Conservation (phyloP, 768 basidiomycete genomes). For the Podaxis sp. region DNA sequence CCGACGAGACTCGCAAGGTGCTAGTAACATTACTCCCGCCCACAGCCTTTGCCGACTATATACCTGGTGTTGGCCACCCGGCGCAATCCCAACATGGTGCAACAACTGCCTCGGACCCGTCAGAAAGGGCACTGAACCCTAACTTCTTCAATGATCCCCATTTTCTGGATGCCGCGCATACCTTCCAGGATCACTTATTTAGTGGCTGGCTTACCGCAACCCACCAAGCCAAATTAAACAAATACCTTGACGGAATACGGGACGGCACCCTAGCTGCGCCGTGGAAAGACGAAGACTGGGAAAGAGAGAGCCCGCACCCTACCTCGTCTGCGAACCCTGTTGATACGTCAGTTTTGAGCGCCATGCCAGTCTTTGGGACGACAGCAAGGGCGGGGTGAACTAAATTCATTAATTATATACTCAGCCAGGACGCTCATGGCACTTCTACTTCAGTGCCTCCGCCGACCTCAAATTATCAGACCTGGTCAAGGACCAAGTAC, state of each 20-base stretch:
- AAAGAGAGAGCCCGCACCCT: slow-evolving; percentile 30
- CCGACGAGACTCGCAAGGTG: slow-evolving; percentile 31
- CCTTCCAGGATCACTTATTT: slow-evolving; percentile 58
- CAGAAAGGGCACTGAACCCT: slow-evolving; percentile 24
- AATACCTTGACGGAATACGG: slow-evolving; percentile 39
- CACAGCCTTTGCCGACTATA: slow-evolving; percentile 36
- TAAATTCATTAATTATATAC: background rate
- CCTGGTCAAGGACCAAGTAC: slow-evolving; percentile 38
- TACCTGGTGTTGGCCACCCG: slow-evolving; percentile 20
- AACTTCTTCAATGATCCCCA: slow-evolving; percentile 46
- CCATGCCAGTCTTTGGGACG: slow-evolving; percentile 12
- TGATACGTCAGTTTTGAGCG: slow-evolving; percentile 7
- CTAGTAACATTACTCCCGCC: slow-evolving; percentile 40
- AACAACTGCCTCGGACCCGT: slow-evolving; percentile 7
- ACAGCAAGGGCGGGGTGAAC: slow-evolving; percentile 28
- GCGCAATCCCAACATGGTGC: slow-evolving; percentile 31
- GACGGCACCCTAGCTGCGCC: slow-evolving; percentile 46
- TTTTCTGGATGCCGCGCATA: slow-evolving; percentile 49
- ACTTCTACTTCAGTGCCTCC: slow-evolving; percentile 26
- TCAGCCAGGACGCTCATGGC: background rate
- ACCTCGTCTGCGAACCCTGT: slow-evolving; percentile 8
- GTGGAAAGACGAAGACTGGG: slow-evolving; percentile 67
- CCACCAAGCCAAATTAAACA: slow-evolving; percentile 35
- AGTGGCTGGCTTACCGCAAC: slow-evolving; percentile 45
- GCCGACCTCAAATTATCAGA: slow-evolving; percentile 40